phyloP scores from a whole-genome alignment of 2,329 filamentous ascomycete species.

The Clarireedia paspali region DNA sequence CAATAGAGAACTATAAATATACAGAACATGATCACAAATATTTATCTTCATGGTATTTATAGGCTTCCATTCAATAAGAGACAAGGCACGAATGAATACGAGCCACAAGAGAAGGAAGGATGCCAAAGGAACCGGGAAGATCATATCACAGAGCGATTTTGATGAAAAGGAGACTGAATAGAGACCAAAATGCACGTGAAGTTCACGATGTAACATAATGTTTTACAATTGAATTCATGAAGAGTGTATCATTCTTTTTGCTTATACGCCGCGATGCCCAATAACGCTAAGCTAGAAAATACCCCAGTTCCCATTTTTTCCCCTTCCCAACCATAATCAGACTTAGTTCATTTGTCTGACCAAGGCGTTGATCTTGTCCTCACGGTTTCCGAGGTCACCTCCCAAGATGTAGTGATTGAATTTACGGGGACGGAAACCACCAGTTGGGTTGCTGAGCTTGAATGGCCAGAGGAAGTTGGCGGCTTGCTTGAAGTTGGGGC shows the following conservation, averaged over 20 bases:
- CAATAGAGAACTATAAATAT: too few species aligned
- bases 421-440: constrained; percentile 93
- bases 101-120: too few species aligned
- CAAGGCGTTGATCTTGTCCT: constrained; percentile 51
- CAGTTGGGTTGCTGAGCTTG: constrained; percentile 98
- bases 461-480: constrained; percentile 99
- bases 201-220: too few species aligned
- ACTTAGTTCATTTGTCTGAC: constrained; percentile 15
- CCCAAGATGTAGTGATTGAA: constrained; percentile 53
- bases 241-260: constrained; percentile 14
- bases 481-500: constrained; percentile 99
- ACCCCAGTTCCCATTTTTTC: constrained; percentile 7
- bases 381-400: constrained; percentile 96
- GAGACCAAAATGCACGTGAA: too few species aligned
- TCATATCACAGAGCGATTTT: too few species aligned
- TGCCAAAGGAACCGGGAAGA: too few species aligned
- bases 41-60: too few species aligned
- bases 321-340: background rate
- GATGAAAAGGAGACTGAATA: too few species aligned
- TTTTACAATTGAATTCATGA: background rate
- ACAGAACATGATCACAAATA: too few species aligned
- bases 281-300: constrained; percentile 14
- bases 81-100: too few species aligned
- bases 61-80: too few species aligned
- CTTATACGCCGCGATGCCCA: constrained; percentile 21